These are phyloP conservation scores for Cucurbita argyrosperma DNA, from an alignment of 306 rosid genomes.

Conservation along the genomic window DNA sequence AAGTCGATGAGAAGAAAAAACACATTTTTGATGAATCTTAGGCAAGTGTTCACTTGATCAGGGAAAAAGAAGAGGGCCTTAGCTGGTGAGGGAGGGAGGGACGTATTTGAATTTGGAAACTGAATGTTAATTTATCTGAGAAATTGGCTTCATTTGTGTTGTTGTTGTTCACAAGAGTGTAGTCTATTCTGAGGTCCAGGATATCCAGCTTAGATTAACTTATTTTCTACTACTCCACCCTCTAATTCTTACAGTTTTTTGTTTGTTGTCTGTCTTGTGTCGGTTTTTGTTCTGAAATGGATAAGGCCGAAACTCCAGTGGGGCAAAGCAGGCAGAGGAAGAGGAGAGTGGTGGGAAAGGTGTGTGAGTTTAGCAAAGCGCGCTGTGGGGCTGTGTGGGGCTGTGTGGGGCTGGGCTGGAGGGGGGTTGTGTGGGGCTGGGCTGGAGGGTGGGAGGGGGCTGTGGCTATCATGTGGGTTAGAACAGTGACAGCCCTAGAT, in stretches of 20 bases:
- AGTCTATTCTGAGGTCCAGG: not conserved
- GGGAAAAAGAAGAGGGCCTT: not conserved
- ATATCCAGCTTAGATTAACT: not conserved
- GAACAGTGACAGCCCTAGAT: slow-evolving; percentile 11
- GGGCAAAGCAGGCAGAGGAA: not conserved
- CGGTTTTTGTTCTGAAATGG: not conserved
- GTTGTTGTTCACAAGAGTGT: not conserved
- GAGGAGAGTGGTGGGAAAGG: not conserved
- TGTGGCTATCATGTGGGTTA: slow-evolving; percentile 3
- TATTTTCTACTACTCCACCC: not conserved
- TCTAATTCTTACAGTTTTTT: not conserved
- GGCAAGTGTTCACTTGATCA: not conserved
- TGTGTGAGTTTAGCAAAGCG: slow-evolving; percentile 6
- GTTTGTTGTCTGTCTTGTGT: not conserved
- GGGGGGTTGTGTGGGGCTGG: not conserved
- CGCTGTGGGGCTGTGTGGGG: too few species aligned
- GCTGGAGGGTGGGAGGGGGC: not conserved
- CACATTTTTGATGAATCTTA: not conserved
- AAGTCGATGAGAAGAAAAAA: not conserved
- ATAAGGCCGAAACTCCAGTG: not conserved
- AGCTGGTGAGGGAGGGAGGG: not conserved
- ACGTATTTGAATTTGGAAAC: not conserved
- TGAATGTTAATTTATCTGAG: not conserved
- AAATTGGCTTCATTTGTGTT: not conserved
- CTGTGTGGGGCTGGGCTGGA: not conserved